Conservation (phyloP, 83 land plant genomes). For the Larix sibirica region DNA sequence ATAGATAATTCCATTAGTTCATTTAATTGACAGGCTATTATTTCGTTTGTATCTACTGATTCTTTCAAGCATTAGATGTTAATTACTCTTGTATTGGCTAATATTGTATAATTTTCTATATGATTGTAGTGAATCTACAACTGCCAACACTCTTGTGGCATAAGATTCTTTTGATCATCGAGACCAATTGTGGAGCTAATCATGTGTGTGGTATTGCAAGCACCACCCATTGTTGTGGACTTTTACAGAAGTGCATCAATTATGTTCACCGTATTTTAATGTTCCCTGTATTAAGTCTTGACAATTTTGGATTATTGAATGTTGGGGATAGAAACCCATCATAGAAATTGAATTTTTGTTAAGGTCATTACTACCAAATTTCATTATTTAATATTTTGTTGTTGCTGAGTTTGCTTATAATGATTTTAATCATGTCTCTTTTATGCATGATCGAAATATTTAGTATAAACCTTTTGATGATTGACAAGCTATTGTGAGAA, state of each 20-base stretch:
- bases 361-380: not conserved
- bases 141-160: conserved; percentile 59
- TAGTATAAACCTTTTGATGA: no score
- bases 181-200: not conserved
- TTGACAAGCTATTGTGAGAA: no score
- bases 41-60: no score
- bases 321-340: no score
- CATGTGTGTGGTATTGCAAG: not conserved
- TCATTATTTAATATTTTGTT: not conserved
- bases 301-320: no score
- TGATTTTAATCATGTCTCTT: no score
- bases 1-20: no score
- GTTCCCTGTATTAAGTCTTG: not conserved
- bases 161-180: not conserved
- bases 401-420: not conserved
- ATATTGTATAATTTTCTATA: not conserved
- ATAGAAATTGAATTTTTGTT: not conserved
- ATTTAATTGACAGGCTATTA: no score
- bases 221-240: not conserved
- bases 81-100: not conserved
- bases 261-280: not conserved
- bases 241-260: not conserved
- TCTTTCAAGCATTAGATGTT: no score
- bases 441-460: no score
- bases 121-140: conserved; percentile 46